phyloP scores from a whole-genome alignment of 179 eudicot species.

The Beta lomatogona region DNA sequence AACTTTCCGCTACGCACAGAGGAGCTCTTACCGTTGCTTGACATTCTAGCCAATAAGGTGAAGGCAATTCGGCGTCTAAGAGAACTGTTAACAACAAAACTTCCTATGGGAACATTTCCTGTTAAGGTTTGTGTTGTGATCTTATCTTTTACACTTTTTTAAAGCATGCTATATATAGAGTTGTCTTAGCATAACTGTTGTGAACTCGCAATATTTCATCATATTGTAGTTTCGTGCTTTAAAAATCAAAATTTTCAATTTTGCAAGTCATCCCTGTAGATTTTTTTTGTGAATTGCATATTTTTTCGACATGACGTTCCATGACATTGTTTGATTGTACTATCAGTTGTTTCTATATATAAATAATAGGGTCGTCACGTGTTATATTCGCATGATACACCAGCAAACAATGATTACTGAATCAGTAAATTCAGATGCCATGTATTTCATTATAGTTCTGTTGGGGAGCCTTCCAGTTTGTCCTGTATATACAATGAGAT shows the following conservation, averaged over 20 bases:
- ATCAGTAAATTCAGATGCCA: background rate
- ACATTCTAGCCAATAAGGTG: conserved; percentile 44
- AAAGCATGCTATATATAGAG: background rate
- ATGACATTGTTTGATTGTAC: background rate
- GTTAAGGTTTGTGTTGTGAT: conserved; percentile 36
- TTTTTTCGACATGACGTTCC: background rate
- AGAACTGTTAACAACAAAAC: conserved; percentile 41
- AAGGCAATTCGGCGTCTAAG: conserved; percentile 44
- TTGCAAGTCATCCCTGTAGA: background rate
- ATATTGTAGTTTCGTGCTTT: background rate
- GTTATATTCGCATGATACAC: background rate
- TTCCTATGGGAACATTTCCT: conserved; percentile 43
- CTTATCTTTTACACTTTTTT: background rate
- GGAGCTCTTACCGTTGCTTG: conserved; percentile 41
- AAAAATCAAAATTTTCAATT: background rate
- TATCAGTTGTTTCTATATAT: background rate
- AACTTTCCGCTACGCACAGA: conserved; percentile 35
- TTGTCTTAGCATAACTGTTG: conserved; percentile 10
- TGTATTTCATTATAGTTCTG: background rate
- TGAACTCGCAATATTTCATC: background rate
- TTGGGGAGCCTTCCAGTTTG: background rate
- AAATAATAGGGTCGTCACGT: background rate
- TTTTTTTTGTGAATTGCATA: background rate
- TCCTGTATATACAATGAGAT: too few species aligned
- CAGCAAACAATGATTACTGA: background rate